Evolutionary conservation across 805 yeast genomes (phyloP).

Genomic region (Yamadazyma akitaensis): DNA sequence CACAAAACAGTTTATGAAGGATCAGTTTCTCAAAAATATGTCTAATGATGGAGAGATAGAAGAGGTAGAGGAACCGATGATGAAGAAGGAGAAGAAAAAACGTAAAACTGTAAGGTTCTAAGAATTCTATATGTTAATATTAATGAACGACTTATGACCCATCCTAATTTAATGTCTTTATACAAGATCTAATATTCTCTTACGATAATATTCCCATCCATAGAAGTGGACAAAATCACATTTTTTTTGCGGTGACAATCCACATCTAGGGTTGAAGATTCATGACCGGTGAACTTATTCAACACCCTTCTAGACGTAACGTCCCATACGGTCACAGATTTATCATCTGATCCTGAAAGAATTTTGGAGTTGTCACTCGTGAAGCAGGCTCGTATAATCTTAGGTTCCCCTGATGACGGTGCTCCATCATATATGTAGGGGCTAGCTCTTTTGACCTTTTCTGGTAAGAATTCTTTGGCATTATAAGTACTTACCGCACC

Average conservation of each 20-base stretch:
- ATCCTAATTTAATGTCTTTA: background rate
- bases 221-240: conserved; percentile 47
- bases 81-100: conserved; percentile 4
- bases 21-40: conserved; percentile 18
- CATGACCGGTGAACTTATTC: conserved; percentile 56
- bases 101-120: conserved; percentile 20
- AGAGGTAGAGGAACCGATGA: conserved; percentile 7
- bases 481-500: conserved; percentile 57
- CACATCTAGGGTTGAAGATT: conserved; percentile 59
- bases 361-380: conserved; percentile 39
- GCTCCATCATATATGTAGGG: conserved; percentile 58
- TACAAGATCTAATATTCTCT: conserved; percentile 27
- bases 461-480: conserved; percentile 42
- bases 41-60: conserved; percentile 9
- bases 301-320: conserved; percentile 45
- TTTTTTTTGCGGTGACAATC: conserved; percentile 46
- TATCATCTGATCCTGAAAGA: conserved; percentile 62
- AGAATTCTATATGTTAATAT: background rate
- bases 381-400: conserved; percentile 48
- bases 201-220: conserved; percentile 55
- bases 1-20: conserved; percentile 16
- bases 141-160: background rate
- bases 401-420: conserved; percentile 44
- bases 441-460: conserved; percentile 38
- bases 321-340: conserved; percentile 60